A percentile compares a stretch with the other conserved stretches of the same genome.
Conservation (phyloP, 1,139 yeast species). For the Torulaspora globosa region DNA sequence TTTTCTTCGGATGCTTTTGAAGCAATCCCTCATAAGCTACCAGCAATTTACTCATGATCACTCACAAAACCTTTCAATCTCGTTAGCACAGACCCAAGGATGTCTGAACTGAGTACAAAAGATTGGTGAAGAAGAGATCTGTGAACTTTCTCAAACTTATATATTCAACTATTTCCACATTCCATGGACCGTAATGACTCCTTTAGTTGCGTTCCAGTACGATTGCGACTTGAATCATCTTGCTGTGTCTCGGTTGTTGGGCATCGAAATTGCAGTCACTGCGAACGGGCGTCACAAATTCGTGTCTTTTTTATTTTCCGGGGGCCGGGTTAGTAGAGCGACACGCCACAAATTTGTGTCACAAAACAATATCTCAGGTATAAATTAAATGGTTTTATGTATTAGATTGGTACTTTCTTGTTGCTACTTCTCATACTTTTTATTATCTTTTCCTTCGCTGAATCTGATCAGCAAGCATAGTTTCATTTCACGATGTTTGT, state of each 20-base stretch:
- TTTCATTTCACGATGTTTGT: conserved; percentile 18
- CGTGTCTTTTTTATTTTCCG: neutral
- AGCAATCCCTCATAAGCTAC: conserved; percentile 39
- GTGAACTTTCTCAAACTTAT: neutral
- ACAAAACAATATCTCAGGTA: neutral
- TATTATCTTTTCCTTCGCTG: neutral
- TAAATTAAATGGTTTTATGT: neutral
- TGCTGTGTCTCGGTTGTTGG: neutral
- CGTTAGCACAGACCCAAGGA: neutral
- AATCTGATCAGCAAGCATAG: neutral
- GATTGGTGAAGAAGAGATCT: neutral
- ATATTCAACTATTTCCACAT: neutral
- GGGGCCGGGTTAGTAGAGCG: neutral
- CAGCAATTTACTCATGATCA: neutral
- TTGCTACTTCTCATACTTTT: neutral
- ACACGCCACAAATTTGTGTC: conserved; percentile 9
- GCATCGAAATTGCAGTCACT: neutral
- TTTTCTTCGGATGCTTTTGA: conserved; percentile 47
- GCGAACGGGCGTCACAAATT: neutral
- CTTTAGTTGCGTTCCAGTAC: neutral
- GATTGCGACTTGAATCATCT: neutral
- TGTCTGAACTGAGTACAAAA: neutral
- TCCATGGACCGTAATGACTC: neutral
- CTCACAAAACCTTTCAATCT: neutral
- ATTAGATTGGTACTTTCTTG: neutral